phyloP scores from a whole-genome alignment of 2,329 filamentous ascomycete genomes.

The Monosporascus sp. region DNA sequence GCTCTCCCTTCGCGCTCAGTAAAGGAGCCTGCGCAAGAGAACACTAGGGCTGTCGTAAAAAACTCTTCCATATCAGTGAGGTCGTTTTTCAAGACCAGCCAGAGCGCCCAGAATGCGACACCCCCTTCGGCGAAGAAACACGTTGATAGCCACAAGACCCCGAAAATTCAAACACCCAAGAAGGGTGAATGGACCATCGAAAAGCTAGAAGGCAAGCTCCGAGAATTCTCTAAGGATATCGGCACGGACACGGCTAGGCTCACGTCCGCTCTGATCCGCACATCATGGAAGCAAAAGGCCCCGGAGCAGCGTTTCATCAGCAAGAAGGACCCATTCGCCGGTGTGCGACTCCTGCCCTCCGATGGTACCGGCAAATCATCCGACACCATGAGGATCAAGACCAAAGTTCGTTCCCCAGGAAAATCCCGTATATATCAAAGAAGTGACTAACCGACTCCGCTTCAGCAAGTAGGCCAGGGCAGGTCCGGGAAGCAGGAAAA shows the following conservation, averaged over 20 bases:
- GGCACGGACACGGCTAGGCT: constrained; percentile 41
- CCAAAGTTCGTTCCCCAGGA: constrained; percentile 37
- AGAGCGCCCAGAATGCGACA: constrained; percentile 9
- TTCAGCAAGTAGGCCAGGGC: constrained; percentile 36
- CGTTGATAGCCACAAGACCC: constrained; percentile 20
- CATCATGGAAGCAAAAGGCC: constrained; percentile 36
- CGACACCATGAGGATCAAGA: constrained; percentile 43
- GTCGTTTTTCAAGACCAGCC: constrained; percentile 7
- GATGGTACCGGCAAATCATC: constrained; percentile 24
- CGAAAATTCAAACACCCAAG: constrained; percentile 28
- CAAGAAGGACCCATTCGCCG: constrained; percentile 44
- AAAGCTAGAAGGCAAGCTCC: constrained; percentile 38
- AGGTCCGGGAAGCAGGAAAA: constrained; percentile 38
- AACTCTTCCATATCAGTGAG: constrained; percentile 6
- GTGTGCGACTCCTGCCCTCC: constrained; percentile 32
- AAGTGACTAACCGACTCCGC: constrained; percentile 4
- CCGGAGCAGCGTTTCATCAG: constrained; percentile 35
- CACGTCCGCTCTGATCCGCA: constrained; percentile 38
- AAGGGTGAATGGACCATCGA: constrained; percentile 37
- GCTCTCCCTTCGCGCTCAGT: constrained; percentile 13
- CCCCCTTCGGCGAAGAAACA: constrained; percentile 14
- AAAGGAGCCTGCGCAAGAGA: constrained; percentile 13
- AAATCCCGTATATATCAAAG: not conserved
- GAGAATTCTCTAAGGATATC: constrained; percentile 37
- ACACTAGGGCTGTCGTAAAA: constrained; percentile 13